Base-by-base conservation (phyloP, 768 basidiomycete genomes). In the Roridomyces roridus region DNA sequence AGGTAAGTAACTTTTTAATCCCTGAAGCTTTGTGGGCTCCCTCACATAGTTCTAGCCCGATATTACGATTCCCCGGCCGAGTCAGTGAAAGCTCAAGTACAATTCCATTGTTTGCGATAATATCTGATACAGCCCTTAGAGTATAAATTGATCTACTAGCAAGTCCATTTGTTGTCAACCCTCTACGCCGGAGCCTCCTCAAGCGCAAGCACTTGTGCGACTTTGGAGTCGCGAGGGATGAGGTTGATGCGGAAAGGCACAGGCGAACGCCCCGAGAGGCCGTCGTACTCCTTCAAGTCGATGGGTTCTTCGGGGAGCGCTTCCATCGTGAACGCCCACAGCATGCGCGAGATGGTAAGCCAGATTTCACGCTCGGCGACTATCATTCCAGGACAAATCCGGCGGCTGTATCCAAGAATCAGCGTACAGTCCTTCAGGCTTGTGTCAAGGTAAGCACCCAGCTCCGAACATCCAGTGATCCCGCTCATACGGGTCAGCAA, bases 401-500 rank as follows among this genome's bases (percentile, higher is more conserved):
- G 68, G 23, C 76, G 68, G 12, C 74, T 75, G 29, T n/a, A 31
- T 31, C 37, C 14, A 39, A 24, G 17, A 18, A 34, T 39, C 14
- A 35, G 8, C 4, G 11, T 17, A 28, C 6, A 3, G n/a, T n/a
- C n/a, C n/a, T 24, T 14, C 31, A 34, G 31, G 18, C 18, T 26
- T 6, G 11, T 8, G 0, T 20, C 6, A 5, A 21, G 18, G 31
- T 24, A 66, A 72, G 26, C 59, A 82, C 80, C 80, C 81, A 1
- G 67, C 79, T 15, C 81, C 81, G 48, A 80, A 82, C 65, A 74
- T 73, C 81, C 81, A 82, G 52, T 82, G 78, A 56, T 82, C 81
- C 34, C 80, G 74, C 46, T 82, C 70, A 58, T 70, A 70, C 10
- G 78, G 70, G 55, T 82, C 69, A 1, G 72, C 41, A 18, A 77